Percentiles rank a stretch among this genome's conserved stretches.
Conservation (phyloP, 176 grass and related monocot species). For the Olyra latifolia region DNA sequence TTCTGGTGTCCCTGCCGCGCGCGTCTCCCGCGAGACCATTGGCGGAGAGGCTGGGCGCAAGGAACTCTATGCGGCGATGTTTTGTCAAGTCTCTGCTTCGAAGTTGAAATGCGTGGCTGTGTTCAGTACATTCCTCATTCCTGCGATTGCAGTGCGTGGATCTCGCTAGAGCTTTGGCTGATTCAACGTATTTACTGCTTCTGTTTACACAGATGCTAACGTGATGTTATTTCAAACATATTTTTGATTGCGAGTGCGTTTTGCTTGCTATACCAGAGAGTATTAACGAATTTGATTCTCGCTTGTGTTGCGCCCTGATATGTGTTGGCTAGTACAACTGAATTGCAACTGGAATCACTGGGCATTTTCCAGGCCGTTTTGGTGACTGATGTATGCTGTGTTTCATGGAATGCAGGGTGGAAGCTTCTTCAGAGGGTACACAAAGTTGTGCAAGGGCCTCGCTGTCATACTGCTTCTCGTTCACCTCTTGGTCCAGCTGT, state of each 20-base stretch:
- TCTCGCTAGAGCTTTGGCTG: background rate
- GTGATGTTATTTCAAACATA: background rate
- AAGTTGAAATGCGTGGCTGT: background rate
- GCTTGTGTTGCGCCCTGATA: background rate
- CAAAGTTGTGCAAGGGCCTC: constrained; percentile 90
- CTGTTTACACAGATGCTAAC: background rate
- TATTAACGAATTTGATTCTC: background rate
- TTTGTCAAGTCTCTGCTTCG: background rate
- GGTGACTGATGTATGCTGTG: background rate
- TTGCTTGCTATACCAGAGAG: background rate
- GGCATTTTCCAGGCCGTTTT: background rate
- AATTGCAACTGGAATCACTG: background rate
- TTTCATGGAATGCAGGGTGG: constrained; percentile 52
- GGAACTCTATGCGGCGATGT: background rate
- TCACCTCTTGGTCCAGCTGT: constrained; percentile 71
- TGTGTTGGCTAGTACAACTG: background rate
- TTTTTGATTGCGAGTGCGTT: background rate
- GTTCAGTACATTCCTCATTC: background rate
- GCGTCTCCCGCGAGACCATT: background rate
- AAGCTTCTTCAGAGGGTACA: constrained; percentile 86
- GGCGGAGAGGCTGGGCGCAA: background rate
- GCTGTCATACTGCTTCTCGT: constrained; percentile 66
- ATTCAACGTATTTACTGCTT: background rate
- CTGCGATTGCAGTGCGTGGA: background rate
- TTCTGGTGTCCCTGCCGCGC: background rate